A percentile compares a stretch with the other conserved stretches of the same genome.
Evolutionary conservation across 2,329 filamentous ascomycete species (phyloP).

Genomic region (Colletotrichum abscissum): DNA sequence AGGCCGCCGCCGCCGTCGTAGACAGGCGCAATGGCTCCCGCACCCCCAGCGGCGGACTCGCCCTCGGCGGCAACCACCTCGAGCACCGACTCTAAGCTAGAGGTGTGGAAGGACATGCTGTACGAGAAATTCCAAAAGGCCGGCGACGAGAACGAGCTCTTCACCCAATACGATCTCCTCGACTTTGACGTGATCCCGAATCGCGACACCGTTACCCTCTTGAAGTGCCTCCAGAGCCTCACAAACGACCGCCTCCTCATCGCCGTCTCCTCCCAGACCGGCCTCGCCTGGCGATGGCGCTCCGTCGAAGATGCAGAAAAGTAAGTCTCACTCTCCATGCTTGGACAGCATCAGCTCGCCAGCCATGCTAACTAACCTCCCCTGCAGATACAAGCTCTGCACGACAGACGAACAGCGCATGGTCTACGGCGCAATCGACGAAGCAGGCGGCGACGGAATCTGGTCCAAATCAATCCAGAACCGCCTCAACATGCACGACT

Average conservation of each 20-base stretch:
- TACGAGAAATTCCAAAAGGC: conserved; percentile 66
- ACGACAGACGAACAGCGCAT: conserved; percentile 80
- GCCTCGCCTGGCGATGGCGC: conserved; percentile 68
- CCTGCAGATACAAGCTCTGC: conserved; percentile 67
- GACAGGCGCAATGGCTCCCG: conserved; percentile 27
- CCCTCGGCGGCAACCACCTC: conserved; percentile 33
- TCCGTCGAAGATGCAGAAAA: conserved; percentile 71
- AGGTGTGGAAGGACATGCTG: conserved; percentile 65
- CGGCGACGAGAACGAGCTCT: conserved; percentile 59
- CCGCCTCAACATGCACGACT: conserved; percentile 85
- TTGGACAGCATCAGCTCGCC: no score
- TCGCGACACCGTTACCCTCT: conserved; percentile 64
- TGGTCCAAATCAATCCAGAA: conserved; percentile 90
- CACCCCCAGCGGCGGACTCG: conserved; percentile 19
- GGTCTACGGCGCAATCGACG: conserved; percentile 91
- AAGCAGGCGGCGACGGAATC: conserved; percentile 84
- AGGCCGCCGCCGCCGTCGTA: neutral
- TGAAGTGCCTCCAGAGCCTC: conserved; percentile 67
- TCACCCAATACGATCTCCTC: conserved; percentile 69
- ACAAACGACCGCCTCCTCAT: conserved; percentile 71
- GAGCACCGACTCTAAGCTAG: conserved; percentile 53
- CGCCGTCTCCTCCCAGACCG: conserved; percentile 54
- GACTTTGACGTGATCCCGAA: conserved; percentile 68
- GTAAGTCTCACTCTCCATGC: conserved; percentile 50
- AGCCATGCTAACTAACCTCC: neutral